phyloP scores from a whole-genome alignment of 768 basidiomycete genomes.

The Lenzites betulinus region DNA sequence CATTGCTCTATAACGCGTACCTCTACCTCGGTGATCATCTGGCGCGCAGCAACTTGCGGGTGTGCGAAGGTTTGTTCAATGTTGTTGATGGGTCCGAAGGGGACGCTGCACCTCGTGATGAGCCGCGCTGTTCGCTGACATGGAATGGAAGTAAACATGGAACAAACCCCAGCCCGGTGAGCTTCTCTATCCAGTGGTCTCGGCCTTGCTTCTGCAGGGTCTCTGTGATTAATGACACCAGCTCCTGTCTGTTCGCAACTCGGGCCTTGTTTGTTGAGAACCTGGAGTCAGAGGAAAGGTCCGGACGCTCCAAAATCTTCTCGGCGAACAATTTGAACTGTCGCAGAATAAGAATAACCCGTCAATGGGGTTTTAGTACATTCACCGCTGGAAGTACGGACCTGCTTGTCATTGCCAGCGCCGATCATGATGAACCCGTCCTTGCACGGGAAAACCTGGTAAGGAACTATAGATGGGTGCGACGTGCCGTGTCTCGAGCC shows the following conservation, averaged over 20 bases:
- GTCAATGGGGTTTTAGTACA: not conserved
- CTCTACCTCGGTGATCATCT: constrained; percentile 75
- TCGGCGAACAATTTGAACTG: constrained; percentile 74
- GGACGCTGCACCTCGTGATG: constrained; percentile 50
- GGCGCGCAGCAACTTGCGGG: constrained; percentile 79
- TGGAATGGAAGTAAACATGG: not conserved
- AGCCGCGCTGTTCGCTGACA: not conserved
- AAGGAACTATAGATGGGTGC: constrained; percentile 93
- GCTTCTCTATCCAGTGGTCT: constrained; percentile 72
- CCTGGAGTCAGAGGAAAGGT: constrained; percentile 57
- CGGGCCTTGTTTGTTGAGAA: constrained; percentile 77
- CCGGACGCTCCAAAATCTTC: constrained; percentile 61
- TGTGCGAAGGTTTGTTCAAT: constrained; percentile 89
- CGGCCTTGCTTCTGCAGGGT: constrained; percentile 57
- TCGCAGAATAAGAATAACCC: not conserved
- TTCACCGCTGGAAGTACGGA: constrained; percentile 26
- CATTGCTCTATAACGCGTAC: constrained; percentile 41
- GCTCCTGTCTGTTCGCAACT: constrained; percentile 71
- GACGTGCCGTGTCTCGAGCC: constrained; percentile 88
- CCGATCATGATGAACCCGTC: constrained; percentile 93
- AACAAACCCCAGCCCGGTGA: constrained; percentile 80
- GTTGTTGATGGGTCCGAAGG: constrained; percentile 91
- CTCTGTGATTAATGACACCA: constrained; percentile 68
- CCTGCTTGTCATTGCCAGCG: constrained; percentile 88
- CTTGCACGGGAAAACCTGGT: constrained; percentile 86